A percentile compares a stretch with the other conserved stretches of the same genome.
Conservation (phyloP, 257 asterid genomes). For the Capsicum baccatum region DNA sequence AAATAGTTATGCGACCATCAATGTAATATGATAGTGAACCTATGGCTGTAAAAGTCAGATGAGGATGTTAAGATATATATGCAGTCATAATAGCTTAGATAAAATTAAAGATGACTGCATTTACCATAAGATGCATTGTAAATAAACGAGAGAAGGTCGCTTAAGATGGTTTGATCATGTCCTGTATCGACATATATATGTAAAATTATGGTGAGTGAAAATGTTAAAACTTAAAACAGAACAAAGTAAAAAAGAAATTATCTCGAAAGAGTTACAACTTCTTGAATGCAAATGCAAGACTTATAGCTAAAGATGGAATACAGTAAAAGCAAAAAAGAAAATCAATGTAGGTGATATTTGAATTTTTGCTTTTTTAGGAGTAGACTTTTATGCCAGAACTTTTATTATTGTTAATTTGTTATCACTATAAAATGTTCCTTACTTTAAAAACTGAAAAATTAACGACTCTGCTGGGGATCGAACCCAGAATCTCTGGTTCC, state of each 20-base stretch:
- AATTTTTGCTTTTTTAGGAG: too few relatives aligned
- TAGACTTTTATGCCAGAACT: too few relatives aligned
- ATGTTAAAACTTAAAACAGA: neutral
- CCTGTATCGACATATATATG: neutral
- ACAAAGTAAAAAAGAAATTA: neutral
- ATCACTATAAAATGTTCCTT: too few relatives aligned
- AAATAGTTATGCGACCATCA: neutral
- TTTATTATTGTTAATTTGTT: too few relatives aligned
- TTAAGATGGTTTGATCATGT: neutral
- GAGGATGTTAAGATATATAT: neutral
- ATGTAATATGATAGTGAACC: neutral
- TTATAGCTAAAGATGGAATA: neutral
- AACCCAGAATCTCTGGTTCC: conserved; percentile 99
- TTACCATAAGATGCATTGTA: neutral
- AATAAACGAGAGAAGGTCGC: too few relatives aligned
- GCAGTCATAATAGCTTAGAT: too few relatives aligned
- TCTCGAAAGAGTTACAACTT: neutral
- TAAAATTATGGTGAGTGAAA: neutral
- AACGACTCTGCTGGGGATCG: conserved; percentile 96
- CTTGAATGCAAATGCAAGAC: neutral
- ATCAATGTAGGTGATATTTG: too few relatives aligned
- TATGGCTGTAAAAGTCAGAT: neutral
- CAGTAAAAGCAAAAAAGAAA: neutral
- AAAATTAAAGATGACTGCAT: too few relatives aligned
- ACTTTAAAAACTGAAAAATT: too few relatives aligned